Evolutionary conservation across 2,329 filamentous ascomycete species (phyloP).

Genomic region (Decorospora gaudefroyi): DNA sequence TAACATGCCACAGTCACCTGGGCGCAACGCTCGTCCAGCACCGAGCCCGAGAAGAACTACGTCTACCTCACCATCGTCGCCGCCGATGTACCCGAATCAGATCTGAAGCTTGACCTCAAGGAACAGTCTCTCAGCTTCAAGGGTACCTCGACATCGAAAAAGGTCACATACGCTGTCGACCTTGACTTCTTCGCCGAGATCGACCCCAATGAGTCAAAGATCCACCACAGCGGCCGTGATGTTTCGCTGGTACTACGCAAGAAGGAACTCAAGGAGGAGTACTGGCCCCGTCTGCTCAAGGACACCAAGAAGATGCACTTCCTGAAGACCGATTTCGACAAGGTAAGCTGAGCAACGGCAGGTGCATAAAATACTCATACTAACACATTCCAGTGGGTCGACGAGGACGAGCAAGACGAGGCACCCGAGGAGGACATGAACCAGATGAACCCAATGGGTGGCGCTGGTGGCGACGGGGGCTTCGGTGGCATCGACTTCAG

Average conservation of each 20-base stretch:
- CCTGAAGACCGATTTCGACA: slow-evolving; percentile 98
- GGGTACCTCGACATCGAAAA: slow-evolving; percentile 80
- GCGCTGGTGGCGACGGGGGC: slow-evolving; percentile 63
- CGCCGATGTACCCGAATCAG: slow-evolving; percentile 75
- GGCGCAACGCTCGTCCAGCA: slow-evolving; percentile 89
- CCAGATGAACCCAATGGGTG: slow-evolving; percentile 59
- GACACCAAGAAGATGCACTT: slow-evolving; percentile 88
- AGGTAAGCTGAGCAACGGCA: slow-evolving; percentile 59
- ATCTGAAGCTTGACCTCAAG: slow-evolving; percentile 76
- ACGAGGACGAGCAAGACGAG: slow-evolving; percentile 97
- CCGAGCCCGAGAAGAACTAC: slow-evolving; percentile 86
- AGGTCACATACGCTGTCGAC: slow-evolving; percentile 82
- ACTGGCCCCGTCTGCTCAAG: slow-evolving; percentile 95
- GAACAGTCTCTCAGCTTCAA: slow-evolving; percentile 77
- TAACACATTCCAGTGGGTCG: slow-evolving; percentile 71
- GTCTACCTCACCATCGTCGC: slow-evolving; percentile 91
- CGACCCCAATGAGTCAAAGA: slow-evolving; percentile 80
- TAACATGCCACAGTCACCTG: slow-evolving; percentile 73
- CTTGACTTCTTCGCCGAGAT: slow-evolving; percentile 91
- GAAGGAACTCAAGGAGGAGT: slow-evolving; percentile 93
- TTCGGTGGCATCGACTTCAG: slow-evolving; percentile 93
- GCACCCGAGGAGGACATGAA: slow-evolving; percentile 72
- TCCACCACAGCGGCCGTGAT: slow-evolving; percentile 85
- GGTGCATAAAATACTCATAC: not conserved
- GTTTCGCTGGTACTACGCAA: slow-evolving; percentile 91